Evolutionary conservation across 225 moss, liverwort and hornwort genomes (phyloP).

Genomic region (Marchantia polymorpha): DNA sequence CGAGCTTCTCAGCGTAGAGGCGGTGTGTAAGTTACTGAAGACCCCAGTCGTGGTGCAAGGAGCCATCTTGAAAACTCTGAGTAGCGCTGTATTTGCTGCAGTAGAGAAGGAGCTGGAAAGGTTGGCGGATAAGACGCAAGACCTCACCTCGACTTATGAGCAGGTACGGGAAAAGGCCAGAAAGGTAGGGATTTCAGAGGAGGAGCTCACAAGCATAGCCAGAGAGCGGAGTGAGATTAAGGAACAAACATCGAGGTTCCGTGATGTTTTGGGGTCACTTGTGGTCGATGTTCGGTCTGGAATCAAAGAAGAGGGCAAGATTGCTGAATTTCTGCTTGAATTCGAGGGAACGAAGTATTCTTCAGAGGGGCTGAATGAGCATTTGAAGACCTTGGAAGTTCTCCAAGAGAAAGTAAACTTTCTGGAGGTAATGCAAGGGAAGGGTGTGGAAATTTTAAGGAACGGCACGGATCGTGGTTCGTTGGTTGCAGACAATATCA

Average conservation of each 20-base stretch:
- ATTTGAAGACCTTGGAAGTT: constrained; percentile 1
- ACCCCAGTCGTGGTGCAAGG: neutral
- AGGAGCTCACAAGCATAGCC: no score
- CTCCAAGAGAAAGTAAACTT: constrained; percentile 7
- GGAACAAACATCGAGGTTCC: constrained; percentile 4
- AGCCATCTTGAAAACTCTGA: constrained; percentile 12
- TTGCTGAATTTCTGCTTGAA: neutral
- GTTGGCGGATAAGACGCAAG: constrained; percentile 17
- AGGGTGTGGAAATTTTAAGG: constrained; percentile 16
- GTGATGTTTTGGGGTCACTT: neutral
- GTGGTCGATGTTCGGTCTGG: constrained; percentile 15
- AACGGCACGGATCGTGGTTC: constrained; percentile 4
- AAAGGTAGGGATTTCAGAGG: no score
- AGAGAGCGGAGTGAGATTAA: no score
- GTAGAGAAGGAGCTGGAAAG: constrained; percentile 20
- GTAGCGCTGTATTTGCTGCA: constrained; percentile 5
- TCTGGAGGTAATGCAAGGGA: constrained; percentile 2
- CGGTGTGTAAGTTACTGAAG: constrained; percentile 6
- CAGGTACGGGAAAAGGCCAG: constrained; percentile 6
- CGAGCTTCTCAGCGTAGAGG: constrained; percentile 11
- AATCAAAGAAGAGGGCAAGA: constrained; percentile 9
- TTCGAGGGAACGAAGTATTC: constrained; percentile 13
- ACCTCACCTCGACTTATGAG: neutral
- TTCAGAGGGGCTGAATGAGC: neutral
- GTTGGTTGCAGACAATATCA: constrained; percentile 12